Evolutionary conservation across 192 early-diverging fungal species (phyloP), one percentile per base, ranked within the genome.

Genomic region (Physocladia obscura): DNA sequence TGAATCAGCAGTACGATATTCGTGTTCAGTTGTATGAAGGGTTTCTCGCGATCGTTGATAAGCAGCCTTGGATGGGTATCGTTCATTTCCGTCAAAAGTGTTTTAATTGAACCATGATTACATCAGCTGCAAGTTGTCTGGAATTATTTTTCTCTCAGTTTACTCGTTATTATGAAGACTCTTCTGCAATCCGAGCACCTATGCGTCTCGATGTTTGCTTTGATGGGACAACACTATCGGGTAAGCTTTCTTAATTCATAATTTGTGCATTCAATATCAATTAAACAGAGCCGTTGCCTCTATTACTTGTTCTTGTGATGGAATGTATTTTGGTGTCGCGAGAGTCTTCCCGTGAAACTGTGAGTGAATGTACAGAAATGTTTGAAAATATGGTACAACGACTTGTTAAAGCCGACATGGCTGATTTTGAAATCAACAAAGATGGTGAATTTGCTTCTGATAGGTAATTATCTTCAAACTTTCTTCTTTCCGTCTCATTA

Each of bases 1-100:
- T 65, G 30, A 65, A 52, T 32, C 63, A 65, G 47, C 63, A 65
- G 31, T 52, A 39, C 36, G 63, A 65, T 11, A 65, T 65, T 13
- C 29, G 49, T 1, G 15, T 29, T 19, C 63, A 65, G 34, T 31
- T 65, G 31, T 65, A 51, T 52, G 49, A 65, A 31, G 63, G 63
- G n/a, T 65, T 65, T 48, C 32, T 52, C 6, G 21, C 21, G 5
- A 52, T 52, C 52, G 24, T 65, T 4, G 49, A 65, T 44, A 4
- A 13, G 27, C 63, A 65, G 32, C 49, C 49, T 5, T 65, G 63
- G 63, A 37, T 65, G 49, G 63, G 63, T 65, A 21, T 6, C 48
- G 15, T 49, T n/a, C 8, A 17, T 32, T 52, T 51, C 17, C 24
- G 0, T 59, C 36, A n/a, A n/a, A n/a, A n/a, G n/a, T n/a, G 8